phyloP scores from a whole-genome alignment of 352 stramenopile genomes.

The Thraustotheca clavata region DNA sequence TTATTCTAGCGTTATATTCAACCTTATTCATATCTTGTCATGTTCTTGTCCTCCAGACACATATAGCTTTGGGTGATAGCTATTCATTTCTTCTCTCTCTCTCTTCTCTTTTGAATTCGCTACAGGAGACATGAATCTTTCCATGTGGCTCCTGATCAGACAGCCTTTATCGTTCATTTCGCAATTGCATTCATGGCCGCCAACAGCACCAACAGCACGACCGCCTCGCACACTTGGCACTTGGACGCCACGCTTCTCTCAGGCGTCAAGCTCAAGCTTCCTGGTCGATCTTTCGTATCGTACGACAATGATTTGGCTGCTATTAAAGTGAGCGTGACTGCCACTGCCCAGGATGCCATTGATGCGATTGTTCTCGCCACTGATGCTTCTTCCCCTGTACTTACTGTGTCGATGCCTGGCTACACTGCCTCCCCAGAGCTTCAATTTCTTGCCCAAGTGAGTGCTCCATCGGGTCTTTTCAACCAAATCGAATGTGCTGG shows the following conservation, averaged over 20 bases:
- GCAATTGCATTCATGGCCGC: not conserved
- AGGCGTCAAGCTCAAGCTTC: constrained; percentile 1
- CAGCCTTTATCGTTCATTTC: too few species aligned
- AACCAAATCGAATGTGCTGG: constrained; percentile 16
- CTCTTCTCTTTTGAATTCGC: too few species aligned
- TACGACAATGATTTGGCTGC: not conserved
- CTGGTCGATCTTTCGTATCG: constrained; percentile 1
- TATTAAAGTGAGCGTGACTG: constrained; percentile 1
- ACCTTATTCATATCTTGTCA: too few species aligned
- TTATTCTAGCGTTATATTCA: too few species aligned
- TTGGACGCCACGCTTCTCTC: not conserved
- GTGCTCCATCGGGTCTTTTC: not conserved
- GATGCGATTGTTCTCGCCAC: constrained; percentile 12
- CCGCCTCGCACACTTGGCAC: not conserved
- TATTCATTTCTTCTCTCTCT: too few species aligned
- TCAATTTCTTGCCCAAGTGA: constrained; percentile 5
- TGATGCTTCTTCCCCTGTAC: constrained; percentile 1
- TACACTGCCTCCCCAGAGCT: not conserved
- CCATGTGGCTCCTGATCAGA: too few species aligned
- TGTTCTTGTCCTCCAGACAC: too few species aligned
- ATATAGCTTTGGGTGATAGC: too few species aligned
- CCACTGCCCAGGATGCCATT: constrained; percentile 6
- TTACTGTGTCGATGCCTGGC: not conserved
- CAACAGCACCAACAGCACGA: not conserved
- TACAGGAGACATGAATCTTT: too few species aligned